phyloP scores from a whole-genome alignment of 441 rosid genomes.

The Raphanus hybrid region DNA sequence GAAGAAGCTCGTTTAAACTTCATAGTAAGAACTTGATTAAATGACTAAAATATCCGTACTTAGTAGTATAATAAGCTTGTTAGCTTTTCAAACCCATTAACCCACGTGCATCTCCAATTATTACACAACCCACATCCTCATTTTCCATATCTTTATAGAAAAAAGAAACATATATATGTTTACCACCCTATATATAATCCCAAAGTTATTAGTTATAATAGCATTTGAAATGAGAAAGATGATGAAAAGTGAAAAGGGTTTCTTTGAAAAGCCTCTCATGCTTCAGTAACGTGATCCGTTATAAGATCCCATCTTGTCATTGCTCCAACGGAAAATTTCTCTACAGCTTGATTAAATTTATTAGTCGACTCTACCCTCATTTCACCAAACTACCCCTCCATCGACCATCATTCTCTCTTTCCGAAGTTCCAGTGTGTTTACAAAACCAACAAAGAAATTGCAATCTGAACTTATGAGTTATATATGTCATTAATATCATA shows the following conservation, averaged over 20 bases:
- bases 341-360: neutral
- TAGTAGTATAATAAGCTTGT: constrained; percentile 15
- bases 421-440: neutral
- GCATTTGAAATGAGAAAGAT: constrained; percentile 32
- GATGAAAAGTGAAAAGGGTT: constrained; percentile 33
- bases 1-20: neutral
- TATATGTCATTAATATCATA: neutral
- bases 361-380: neutral
- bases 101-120: constrained; percentile 71
- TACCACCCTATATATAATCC: constrained; percentile 9
- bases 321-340: constrained; percentile 54
- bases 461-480: neutral
- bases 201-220: constrained; percentile 32
- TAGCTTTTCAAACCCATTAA: constrained; percentile 33
- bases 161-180: constrained; percentile 22
- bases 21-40: neutral
- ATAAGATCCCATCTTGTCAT: constrained; percentile 44
- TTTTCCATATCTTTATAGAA: constrained; percentile 31
- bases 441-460: neutral
- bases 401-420: neutral
- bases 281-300: constrained; percentile 77
- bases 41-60: constrained; percentile 7
- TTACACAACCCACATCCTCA: constrained; percentile 48
- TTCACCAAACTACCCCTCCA: constrained; percentile 27
- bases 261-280: constrained; percentile 44